Evolutionary conservation across 2,329 filamentous ascomycete species (phyloP), one percentile per base, ranked within the genome.

Genomic region (Colletotrichum liaoningense): DNA sequence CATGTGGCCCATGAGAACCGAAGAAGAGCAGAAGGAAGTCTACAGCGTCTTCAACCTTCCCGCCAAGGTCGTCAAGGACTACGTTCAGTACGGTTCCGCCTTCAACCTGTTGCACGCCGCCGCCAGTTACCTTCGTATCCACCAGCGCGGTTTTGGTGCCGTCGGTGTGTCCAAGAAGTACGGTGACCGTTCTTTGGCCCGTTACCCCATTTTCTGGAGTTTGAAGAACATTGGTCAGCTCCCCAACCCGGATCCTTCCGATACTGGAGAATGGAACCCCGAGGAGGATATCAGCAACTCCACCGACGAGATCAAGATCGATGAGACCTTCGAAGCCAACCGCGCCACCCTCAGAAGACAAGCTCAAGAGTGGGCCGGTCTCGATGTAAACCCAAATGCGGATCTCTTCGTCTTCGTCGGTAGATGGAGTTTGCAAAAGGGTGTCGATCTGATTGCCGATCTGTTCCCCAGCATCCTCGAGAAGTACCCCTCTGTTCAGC

Each of bases 151-250:
- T 3, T 93, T 92, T 69, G 91, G 91, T 67, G 91, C 91, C 16
- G 91, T 93, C 38, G 91, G 91, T 76, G 91, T 93, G 1, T 92
- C 89, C 2, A 91, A 90, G 76, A 93, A 93, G 79, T 93, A 93
- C 75, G 91, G 91, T 19, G 91, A 91, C 78, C 88, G 91, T 22
- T 91, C 90, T 3, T 91, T 89, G 79, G 90, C 90, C 60, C 86
- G 91, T 57, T 93, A 93, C 78, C 91, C 91, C 2, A 93, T 93
- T 72, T 92, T 93, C 82, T 93, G 91, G 91, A 89, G 90, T 68
- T 80, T 92, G 67, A 88, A 88, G 76, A 88, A 88, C 78, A 88
- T 93, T 67, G 90, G 90, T 22, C 87, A 89, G 65, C 82, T 93
- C 42, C 91, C 91, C 1, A 93, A 93, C 76, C 91, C 91, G 1